Conservation (phyloP, 805 yeast genomes). For the Saturnispora serradocipensis region DNA sequence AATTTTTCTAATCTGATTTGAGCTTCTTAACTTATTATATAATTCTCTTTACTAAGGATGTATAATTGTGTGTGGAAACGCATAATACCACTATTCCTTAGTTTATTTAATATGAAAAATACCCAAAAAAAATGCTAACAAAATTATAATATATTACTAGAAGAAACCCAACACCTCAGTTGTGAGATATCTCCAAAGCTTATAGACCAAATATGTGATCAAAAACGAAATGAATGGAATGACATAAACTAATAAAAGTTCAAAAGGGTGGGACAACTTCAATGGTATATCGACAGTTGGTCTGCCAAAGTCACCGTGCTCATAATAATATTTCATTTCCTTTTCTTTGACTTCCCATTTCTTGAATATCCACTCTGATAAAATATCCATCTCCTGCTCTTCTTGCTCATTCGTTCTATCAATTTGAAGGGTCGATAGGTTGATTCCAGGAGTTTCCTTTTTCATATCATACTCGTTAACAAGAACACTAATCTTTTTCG, state of each 20-base stretch:
- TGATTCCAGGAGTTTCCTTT: constrained; percentile 21
- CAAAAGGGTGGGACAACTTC: constrained; percentile 12
- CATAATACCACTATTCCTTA: no score
- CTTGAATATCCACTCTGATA: constrained; percentile 66
- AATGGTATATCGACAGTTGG: constrained; percentile 16
- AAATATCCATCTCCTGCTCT: constrained; percentile 31
- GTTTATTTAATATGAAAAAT: no score
- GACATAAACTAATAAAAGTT: constrained; percentile 17
- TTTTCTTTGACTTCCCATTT: constrained; percentile 76
- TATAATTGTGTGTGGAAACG: neutral
- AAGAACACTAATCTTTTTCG: constrained; percentile 55
- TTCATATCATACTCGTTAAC: constrained; percentile 46
- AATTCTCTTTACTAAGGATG: neutral
- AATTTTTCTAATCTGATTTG: neutral
- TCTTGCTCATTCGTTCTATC: constrained; percentile 35
- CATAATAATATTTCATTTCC: constrained; percentile 52
- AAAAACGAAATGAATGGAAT: constrained; percentile 17
- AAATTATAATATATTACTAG: no score
- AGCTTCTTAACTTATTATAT: neutral
- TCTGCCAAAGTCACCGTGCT: constrained; percentile 41
- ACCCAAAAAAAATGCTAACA: neutral
- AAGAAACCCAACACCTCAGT: neutral
- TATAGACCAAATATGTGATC: constrained; percentile 5
- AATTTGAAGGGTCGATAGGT: constrained; percentile 33
- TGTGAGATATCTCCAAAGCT: neutral